Evolutionary conservation across 495 filamentous ascomycete genomes (phyloP), one percentile per base, ranked within the genome.

Genomic region (Aspergillus taichungensis): DNA sequence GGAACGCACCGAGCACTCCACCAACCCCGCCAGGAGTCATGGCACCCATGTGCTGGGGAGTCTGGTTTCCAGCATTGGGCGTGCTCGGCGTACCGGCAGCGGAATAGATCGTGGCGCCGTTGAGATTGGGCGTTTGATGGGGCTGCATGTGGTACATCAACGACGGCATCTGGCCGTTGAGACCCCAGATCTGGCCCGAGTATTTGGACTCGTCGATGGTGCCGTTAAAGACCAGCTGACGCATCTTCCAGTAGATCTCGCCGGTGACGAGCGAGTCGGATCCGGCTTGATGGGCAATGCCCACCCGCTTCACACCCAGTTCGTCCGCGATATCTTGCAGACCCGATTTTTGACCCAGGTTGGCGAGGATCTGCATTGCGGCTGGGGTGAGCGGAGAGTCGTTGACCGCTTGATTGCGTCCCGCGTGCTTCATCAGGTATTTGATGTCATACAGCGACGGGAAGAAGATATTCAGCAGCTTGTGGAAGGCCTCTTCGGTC

Each of bases 391-490:
- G 69, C 10, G 82, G 83, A 1, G 67, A 62, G 46, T 69, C 70
- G 43, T 77, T 77, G 49, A 76, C 73, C 0, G 79, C 77, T 35
- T 84, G 74, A 37, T 77, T 73, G 44, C 83, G 79, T 46, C 76
- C 79, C 12, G 80, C 81, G 51, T 90, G 81, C 58, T 95, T 95
- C 80, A 95, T 90, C 37, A 98, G 79, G 66, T 88, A 95, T 67
- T 98, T 98, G 59, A 97, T 90, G 55, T 98, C 92, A 62, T 91
- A 94, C 0, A 95, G 78, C 6, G 78, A 80, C 0, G 92, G 94
- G 66, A 98, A 98, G 72, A 88, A 97, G 39, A 85, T 84, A 45
- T 82, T 83, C 47, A 96, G 84, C 12, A 87, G 71, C 45, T 79
- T 76, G 57, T 89, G 84, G 62, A 95, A 98, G 40, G 89, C 82